Evolutionary conservation across 2,329 filamentous ascomycete genomes (phyloP).

Genomic region (Leptographium galeiforme): DNA sequence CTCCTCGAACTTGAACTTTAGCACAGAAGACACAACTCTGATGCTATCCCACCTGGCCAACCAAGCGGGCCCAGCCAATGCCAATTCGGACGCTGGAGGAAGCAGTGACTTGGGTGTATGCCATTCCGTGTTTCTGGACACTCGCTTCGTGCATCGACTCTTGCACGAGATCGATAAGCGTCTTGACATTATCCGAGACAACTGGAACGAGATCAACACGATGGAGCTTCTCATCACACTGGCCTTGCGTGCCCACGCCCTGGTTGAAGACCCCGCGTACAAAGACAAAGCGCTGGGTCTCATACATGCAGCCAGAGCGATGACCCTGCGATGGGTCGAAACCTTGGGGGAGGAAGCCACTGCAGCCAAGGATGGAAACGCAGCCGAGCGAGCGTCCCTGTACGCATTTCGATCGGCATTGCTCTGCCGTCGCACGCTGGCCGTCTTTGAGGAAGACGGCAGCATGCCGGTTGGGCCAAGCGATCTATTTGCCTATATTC

Average conservation of each 20-base stretch:
- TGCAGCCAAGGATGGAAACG: conserved; percentile 21
- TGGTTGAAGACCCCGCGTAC: conserved; percentile 7
- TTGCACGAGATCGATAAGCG: conserved; percentile 28
- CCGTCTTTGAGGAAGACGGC: background rate
- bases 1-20: conserved; percentile 45
- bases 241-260: conserved; percentile 23
- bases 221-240: conserved; percentile 47
- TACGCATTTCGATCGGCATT: conserved; percentile 43
- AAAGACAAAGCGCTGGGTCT: conserved; percentile 15
- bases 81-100: background rate
- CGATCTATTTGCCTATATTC: background rate
- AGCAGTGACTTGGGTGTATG: conserved; percentile 24
- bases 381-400: conserved; percentile 22
- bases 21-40: conserved; percentile 32
- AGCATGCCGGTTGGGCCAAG: background rate
- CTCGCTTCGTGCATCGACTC: conserved; percentile 33
- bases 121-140: conserved; percentile 37
- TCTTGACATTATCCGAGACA: conserved; percentile 32
- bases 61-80: conserved; percentile 38
- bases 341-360: conserved; percentile 31
- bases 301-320: conserved; percentile 26
- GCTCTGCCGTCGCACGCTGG: conserved; percentile 33
- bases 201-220: conserved; percentile 43
- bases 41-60: conserved; percentile 38
- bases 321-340: conserved; percentile 36